Conservation (phyloP, 78 protist genomes). For the Dictyostelium brefeldianum region DNA sequence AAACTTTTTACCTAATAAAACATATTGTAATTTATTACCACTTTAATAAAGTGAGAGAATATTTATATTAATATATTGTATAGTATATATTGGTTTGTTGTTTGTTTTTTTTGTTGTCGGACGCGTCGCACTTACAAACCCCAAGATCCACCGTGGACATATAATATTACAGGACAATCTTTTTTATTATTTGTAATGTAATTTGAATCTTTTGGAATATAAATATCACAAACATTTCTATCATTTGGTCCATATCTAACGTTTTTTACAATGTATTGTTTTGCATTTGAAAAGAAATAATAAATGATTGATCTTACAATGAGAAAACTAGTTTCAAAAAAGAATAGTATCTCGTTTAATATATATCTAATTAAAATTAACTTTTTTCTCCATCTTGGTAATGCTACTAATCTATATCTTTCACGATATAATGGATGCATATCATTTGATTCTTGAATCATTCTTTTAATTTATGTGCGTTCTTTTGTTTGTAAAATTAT, state of each 20-base stretch:
- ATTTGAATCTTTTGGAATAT: background rate
- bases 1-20: conserved; percentile 43
- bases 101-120: too few species aligned
- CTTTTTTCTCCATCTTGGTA: conserved; percentile 19
- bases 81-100: too few species aligned
- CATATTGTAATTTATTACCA: conserved; percentile 51
- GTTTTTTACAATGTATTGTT: conserved; percentile 8
- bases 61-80: background rate
- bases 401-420: conserved; percentile 7
- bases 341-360: conserved; percentile 2
- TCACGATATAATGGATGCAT: background rate
- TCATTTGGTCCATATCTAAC: conserved; percentile 25
- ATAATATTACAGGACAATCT: conserved; percentile 14
- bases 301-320: background rate
- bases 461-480: background rate
- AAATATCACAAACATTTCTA: conserved; percentile 55
- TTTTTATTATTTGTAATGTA: background rate
- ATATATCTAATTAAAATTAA: background rate
- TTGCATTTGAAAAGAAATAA: background rate
- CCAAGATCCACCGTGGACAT: conserved; percentile 76
- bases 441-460: conserved; percentile 2
- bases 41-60: background rate
- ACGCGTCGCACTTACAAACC: conserved; percentile 2
- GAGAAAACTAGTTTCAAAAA: background rate
- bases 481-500: too few species aligned